Percentiles rank a stretch among this genome's conserved stretches.
phyloP scores from a whole-genome alignment of 2,329 filamentous ascomycete genomes.

The Aspergillus nomiae region DNA sequence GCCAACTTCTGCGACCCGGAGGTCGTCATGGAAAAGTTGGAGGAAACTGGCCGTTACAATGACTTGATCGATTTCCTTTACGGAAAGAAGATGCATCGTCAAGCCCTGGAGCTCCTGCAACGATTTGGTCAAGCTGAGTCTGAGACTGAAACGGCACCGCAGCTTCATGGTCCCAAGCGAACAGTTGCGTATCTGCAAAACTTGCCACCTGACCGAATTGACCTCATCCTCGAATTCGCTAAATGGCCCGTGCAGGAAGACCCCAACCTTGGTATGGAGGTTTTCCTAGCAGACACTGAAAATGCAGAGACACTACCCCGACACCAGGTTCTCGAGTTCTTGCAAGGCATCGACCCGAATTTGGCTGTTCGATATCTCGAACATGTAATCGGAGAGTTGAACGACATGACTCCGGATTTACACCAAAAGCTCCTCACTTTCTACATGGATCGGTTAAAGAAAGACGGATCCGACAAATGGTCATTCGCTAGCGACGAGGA shows the following conservation, averaged over 20 bases:
- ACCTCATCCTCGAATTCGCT: slow-evolving; percentile 87
- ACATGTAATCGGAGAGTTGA: slow-evolving; percentile 84
- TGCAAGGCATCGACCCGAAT: slow-evolving; percentile 67
- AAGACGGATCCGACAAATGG: slow-evolving; percentile 37
- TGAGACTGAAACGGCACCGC: slow-evolving; percentile 43
- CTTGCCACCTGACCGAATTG: slow-evolving; percentile 81
- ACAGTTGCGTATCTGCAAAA: slow-evolving; percentile 91
- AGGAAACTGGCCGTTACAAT: slow-evolving; percentile 84
- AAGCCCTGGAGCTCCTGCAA: slow-evolving; percentile 78
- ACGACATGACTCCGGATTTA: slow-evolving; percentile 80
- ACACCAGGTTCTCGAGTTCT: slow-evolving; percentile 71
- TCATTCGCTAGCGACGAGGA: slow-evolving; percentile 44
- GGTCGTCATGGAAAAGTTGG: slow-evolving; percentile 89
- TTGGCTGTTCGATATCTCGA: slow-evolving; percentile 84
- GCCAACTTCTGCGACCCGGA: slow-evolving; percentile 96
- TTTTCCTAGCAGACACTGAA: slow-evolving; percentile 90
- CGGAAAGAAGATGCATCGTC: slow-evolving; percentile 87
- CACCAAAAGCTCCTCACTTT: slow-evolving; percentile 82
- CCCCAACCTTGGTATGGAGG: slow-evolving; percentile 79
- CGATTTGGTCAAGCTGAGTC: slow-evolving; percentile 70
- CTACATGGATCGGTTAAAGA: slow-evolving; percentile 60
- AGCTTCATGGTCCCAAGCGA: slow-evolving; percentile 76
- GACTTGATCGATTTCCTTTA: slow-evolving; percentile 98
- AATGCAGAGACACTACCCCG: slow-evolving; percentile 90
- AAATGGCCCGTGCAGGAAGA: slow-evolving; percentile 80